Evolutionary conservation across 1,284 basidiomycete genomes (phyloP), one percentile per base, ranked within the genome.

Genomic region (Papiliotrema fonsecae): DNA sequence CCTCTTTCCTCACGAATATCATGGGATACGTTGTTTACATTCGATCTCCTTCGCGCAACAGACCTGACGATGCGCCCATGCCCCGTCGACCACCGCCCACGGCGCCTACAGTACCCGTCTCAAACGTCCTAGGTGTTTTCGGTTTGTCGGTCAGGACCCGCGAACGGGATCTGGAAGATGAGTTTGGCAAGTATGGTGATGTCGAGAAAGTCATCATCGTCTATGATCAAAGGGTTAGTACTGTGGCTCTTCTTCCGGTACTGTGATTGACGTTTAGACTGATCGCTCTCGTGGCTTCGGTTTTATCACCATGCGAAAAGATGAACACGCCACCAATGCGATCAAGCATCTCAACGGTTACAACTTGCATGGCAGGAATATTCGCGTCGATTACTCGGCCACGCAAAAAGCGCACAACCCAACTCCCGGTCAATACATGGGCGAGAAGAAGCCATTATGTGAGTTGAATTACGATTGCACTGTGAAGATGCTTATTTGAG

Each of bases 341-440:
- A 89, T 98, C 66, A 82, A 86, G 56, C 88, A 90, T 64, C 77
- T 98, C 41, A 98, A 97, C 67, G 93, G 94, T 44, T 76, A 93
- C 49, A 90, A 94, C 59, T 79, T 98, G 49, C 94, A 98, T 65
- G 94, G 93, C 22, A 88, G 94, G 51, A 82, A 86, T 43, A 93
- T 98, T 64, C 89, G 94, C 49, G 94, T 98, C 42, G 94, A 98
- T 72, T 98, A 87, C 70, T 97, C 91, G 1, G 87, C 94, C 36
- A 98, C 96, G 4, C 83, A 87, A 56, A 83, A 88, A 47, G 87
- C 94, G 24, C 94, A 98, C 75, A 85, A 88, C 14, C 90, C 96
- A 10, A 98, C 94, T 14, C 94, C 96, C 4, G 94, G 94, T 56
- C 88, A 97, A 76, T 98, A 98, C 76, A 93, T 93, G 86, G 91